A percentile compares a stretch with the other conserved stretches of the same genome.
Conservation (phyloP, 148 eudicot genomes). For the Camellia japonica region DNA sequence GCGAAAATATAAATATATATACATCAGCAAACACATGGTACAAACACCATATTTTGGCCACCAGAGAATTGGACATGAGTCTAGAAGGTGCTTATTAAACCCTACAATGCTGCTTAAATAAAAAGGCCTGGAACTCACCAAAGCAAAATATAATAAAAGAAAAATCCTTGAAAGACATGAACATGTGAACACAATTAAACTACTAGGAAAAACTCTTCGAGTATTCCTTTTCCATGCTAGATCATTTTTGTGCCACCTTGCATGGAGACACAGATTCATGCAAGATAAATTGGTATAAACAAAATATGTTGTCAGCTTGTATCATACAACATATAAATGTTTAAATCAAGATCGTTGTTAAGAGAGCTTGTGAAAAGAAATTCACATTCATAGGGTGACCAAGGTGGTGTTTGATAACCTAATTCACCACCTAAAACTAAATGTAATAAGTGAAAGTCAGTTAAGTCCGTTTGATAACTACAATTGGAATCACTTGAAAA, state of each 20-base stretch:
- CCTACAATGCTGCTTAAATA: background rate
- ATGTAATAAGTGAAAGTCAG: too few relatives aligned
- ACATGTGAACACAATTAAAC: background rate
- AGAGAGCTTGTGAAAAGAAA: background rate
- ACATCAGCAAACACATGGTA: too few relatives aligned
- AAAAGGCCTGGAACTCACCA: background rate
- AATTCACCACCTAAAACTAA: too few relatives aligned
- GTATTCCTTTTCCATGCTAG: background rate
- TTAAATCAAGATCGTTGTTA: background rate
- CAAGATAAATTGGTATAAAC: background rate
- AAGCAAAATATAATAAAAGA: background rate
- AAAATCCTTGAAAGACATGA: too few relatives aligned
- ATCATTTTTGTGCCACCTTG: background rate
- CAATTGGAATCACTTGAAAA: too few relatives aligned
- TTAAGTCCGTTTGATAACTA: too few relatives aligned
- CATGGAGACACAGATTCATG: background rate
- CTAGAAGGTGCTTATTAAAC: background rate
- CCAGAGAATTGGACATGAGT: background rate
- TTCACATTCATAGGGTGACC: too few relatives aligned
- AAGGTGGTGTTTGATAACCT: too few relatives aligned
- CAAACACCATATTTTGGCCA: background rate
- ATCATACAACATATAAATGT: background rate
- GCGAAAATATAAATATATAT: background rate
- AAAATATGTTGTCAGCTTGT: background rate
- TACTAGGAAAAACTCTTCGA: background rate